Evolutionary conservation across 345 rosid species (phyloP).

Genomic region (Pugionium cornutum): DNA sequence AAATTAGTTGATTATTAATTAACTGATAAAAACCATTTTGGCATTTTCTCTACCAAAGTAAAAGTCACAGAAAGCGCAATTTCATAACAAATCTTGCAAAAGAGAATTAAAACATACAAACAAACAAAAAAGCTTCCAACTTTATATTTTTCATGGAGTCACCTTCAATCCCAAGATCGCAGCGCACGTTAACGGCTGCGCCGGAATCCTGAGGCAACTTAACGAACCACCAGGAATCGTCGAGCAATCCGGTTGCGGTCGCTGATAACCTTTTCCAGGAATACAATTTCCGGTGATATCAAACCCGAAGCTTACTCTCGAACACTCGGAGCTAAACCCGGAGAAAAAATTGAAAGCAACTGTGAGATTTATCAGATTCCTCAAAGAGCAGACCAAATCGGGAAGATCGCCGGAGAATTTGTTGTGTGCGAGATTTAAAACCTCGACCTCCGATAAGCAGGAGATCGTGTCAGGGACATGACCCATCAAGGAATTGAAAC

Average conservation of each 20-base stretch:
- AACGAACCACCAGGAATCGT: constrained; percentile 58
- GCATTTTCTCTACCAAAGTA: constrained; percentile 6
- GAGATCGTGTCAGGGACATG: constrained; percentile 76
- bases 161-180: constrained; percentile 38
- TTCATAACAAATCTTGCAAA: constrained; percentile 6
- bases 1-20: constrained; percentile 26
- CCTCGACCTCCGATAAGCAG: constrained; percentile 60
- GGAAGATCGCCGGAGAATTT: constrained; percentile 75
- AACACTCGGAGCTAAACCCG: constrained; percentile 79
- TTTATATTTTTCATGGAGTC: constrained; percentile 24
- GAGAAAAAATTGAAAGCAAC: constrained; percentile 92
- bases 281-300: constrained; percentile 79
- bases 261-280: constrained; percentile 71
- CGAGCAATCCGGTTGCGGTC: constrained; percentile 80
- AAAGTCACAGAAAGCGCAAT: constrained; percentile 10
- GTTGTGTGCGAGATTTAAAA: constrained; percentile 77
- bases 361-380: constrained; percentile 63
- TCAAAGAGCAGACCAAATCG: constrained; percentile 65
- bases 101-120: background rate
- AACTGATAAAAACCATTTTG: constrained; percentile 19
- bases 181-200: constrained; percentile 68
- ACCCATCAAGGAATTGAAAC: constrained; percentile 71
- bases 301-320: constrained; percentile 59
- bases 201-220: constrained; percentile 82
- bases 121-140: background rate